Evolutionary conservation across 1,284 basidiomycete genomes (phyloP).

Genomic region (Abortiporus biennis): DNA sequence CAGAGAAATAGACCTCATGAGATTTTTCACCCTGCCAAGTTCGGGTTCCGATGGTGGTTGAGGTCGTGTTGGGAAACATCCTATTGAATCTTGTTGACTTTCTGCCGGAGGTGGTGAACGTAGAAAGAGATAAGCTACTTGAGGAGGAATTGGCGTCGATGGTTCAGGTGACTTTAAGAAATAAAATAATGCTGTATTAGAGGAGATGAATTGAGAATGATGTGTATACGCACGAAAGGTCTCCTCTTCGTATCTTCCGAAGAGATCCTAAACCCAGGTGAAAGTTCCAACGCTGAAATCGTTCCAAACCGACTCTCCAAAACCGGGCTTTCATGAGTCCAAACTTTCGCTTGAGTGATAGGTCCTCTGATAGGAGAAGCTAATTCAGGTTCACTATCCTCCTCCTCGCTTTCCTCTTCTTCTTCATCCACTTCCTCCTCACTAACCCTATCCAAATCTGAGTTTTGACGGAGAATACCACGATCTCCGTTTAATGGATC

Average conservation of each 20-base stretch:
- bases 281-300: no score
- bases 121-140: conserved; percentile 6
- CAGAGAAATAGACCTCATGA: no score
- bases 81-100: conserved; percentile 1
- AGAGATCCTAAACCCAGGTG: no score
- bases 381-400: conserved; percentile 6
- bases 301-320: no score
- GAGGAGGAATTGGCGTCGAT: conserved; percentile 1
- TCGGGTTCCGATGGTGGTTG: not conserved
- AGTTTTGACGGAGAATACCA: no score
- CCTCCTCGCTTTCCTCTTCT: not conserved
- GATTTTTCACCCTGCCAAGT: no score
- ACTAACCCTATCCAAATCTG: not conserved
- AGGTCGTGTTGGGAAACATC: conserved; percentile 1
- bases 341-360: no score
- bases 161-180: conserved; percentile 1
- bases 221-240: no score
- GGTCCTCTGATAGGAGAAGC: conserved; percentile 1
- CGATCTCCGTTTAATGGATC: not conserved
- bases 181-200: not conserved
- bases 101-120: not conserved
- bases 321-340: no score
- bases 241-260: no score
- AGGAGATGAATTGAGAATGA: not conserved
- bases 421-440: conserved; percentile 2